Base-by-base conservation (phyloP, 805 yeast genomes). In the Metschnikowia henanensis region DNA sequence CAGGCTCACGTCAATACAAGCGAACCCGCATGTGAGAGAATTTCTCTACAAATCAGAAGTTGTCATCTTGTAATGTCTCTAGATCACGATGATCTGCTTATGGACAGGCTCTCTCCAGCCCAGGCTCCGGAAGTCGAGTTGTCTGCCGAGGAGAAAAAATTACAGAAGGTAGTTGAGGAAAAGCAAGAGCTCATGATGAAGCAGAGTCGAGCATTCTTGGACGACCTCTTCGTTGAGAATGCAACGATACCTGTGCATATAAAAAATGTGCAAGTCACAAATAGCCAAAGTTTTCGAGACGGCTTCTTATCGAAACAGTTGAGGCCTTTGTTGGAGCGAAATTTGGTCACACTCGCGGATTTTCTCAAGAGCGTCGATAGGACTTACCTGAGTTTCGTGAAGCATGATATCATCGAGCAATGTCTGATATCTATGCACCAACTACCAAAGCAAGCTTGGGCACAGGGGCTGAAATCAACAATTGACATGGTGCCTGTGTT, bases 271-370 rank as follows among this genome's bases (percentile, higher is more conserved):
- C 77, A 76, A 46, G 60, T 81, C 8, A 64, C 73, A 36, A 81
- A 81, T 19, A 64, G 75, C 5, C 73, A 74, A 23, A 61, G 62
- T 12, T 77, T 74, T 47, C 60, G 85, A 29, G 68, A 69, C 41
- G 26, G 62, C 0, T 81, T 80, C 55, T 47, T 81, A 4, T 55
- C 61, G 12, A 51, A 62, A 5, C 86, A 80, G 50, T 55, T 81
- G 19, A 55, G 59, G 16, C 82, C 84, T 0, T 56, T 81, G 35
- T 54, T 75, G 19, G 51, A 55, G 7, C 47, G 58, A 20, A 65
- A 72, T n/a, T 49, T 59, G 12, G 49, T 66, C 30, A 76, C 77
- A 4, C 58, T 81, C 19, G 56, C 59, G n/a, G 55, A 64, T 8
- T 61, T 79, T 12, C 53, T 79, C 17, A 30, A 47, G 3, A 62